phyloP scores from a whole-genome alignment of 345 rosid species.

The Syzygium aqueum region DNA sequence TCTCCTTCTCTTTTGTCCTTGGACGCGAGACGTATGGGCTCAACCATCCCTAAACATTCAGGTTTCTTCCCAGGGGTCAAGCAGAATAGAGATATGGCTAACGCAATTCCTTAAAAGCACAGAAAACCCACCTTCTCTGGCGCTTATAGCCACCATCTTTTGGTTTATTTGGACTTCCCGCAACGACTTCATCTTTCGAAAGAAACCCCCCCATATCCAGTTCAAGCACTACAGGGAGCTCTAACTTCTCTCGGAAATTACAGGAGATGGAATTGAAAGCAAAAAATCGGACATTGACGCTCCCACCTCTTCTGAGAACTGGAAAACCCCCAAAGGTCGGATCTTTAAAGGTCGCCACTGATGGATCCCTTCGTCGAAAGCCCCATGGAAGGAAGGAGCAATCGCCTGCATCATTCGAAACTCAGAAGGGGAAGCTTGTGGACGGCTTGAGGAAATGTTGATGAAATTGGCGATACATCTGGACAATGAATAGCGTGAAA shows the following conservation, averaged over 20 bases:
- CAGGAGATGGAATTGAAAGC: too few relatives aligned
- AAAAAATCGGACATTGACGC: too few relatives aligned
- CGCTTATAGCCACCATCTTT: background rate
- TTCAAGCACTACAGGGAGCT: background rate
- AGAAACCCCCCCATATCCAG: background rate
- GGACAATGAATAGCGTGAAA: background rate
- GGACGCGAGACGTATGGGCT: background rate
- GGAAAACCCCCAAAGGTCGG: too few relatives aligned
- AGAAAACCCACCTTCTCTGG: background rate
- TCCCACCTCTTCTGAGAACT: too few relatives aligned
- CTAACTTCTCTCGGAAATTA: too few relatives aligned
- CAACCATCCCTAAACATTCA: background rate
- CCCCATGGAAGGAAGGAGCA: too few relatives aligned
- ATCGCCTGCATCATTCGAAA: too few relatives aligned
- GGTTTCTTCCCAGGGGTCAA: background rate
- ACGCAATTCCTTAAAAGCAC: background rate
- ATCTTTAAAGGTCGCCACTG: too few relatives aligned
- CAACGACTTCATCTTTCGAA: too few relatives aligned
- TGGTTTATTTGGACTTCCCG: background rate
- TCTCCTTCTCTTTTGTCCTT: background rate
- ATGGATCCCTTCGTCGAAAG: too few relatives aligned
- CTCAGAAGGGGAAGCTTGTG: too few relatives aligned
- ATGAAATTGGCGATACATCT: background rate
- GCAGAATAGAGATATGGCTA: background rate
- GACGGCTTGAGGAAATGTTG: too few relatives aligned